phyloP scores from a whole-genome alignment of 768 basidiomycete species.

The Pleurotus salmoneostramineus region DNA sequence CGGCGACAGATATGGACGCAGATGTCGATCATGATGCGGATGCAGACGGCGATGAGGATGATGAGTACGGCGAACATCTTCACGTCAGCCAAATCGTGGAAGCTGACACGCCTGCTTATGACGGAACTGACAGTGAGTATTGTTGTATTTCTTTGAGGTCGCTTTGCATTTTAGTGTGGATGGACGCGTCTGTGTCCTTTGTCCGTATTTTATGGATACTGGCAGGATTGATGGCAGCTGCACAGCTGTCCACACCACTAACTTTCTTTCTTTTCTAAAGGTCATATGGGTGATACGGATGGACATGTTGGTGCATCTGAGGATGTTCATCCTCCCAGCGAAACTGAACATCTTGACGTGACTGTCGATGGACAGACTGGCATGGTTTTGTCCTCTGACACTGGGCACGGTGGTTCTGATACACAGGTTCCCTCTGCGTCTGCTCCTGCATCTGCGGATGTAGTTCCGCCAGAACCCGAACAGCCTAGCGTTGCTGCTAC shows the following conservation, averaged over 20 bases:
- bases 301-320: constrained; percentile 1
- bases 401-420: neutral
- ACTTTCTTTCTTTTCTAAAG: constrained; percentile 45
- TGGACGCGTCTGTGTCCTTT: constrained; percentile 30
- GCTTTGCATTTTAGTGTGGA: constrained; percentile 44
- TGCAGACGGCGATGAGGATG: constrained; percentile 40
- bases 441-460: constrained; percentile 20
- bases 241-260: constrained; percentile 42
- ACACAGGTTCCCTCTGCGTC: constrained; percentile 12
- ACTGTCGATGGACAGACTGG: constrained; percentile 9
- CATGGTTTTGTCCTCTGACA: neutral
- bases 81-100: constrained; percentile 39
- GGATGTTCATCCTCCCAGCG: constrained; percentile 12
- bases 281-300: constrained; percentile 24
- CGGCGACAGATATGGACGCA: constrained; percentile 9
- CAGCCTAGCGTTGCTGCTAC: constrained; percentile 17
- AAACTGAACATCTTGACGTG: constrained; percentile 10
- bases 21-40: constrained; percentile 37
- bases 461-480: constrained; percentile 17
- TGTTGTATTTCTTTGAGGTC: constrained; percentile 47
- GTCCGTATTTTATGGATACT: constrained; percentile 34
- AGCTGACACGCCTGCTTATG: constrained; percentile 30
- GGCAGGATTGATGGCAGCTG: constrained; percentile 29
- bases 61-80: constrained; percentile 19
- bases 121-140: constrained; percentile 25